phyloP scores from a whole-genome alignment of 2,329 filamentous ascomycete species.

The Stachybotrys chartarum region DNA sequence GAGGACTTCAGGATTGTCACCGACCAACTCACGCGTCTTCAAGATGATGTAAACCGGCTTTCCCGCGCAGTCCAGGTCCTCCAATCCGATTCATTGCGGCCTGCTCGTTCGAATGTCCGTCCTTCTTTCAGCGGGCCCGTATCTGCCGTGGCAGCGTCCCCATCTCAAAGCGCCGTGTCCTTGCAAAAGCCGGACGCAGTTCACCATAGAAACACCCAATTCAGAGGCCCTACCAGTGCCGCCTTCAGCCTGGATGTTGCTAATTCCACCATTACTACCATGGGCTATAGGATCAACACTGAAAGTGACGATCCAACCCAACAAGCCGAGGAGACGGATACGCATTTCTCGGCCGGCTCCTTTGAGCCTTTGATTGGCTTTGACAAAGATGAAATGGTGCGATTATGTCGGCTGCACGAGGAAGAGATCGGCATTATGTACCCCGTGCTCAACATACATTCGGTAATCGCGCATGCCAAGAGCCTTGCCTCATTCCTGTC shows the following conservation, averaged over 20 bases:
- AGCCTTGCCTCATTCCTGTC: constrained; percentile 68
- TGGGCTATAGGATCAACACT: constrained; percentile 69
- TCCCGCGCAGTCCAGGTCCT: constrained; percentile 65
- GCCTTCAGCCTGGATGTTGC: constrained; percentile 82
- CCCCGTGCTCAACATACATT: constrained; percentile 70
- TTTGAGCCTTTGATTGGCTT: constrained; percentile 76
- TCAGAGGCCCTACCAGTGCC: constrained; percentile 79
- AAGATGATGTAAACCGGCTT: constrained; percentile 77
- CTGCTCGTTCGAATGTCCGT: constrained; percentile 36
- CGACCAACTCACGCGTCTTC: constrained; percentile 63
- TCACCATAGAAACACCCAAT: constrained; percentile 54
- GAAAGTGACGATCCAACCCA: constrained; percentile 54
- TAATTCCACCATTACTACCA: constrained; percentile 77
- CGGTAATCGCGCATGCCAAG: constrained; percentile 62
- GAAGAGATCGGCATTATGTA: constrained; percentile 94
- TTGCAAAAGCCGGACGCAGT: constrained; percentile 34
- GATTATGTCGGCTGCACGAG: constrained; percentile 73
- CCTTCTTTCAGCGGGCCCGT: neutral
- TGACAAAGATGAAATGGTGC: constrained; percentile 69
- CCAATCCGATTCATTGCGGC: constrained; percentile 41
- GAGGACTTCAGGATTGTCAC: constrained; percentile 84
- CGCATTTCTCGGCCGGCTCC: constrained; percentile 26
- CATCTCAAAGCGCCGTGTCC: constrained; percentile 32
- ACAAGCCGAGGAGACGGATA: constrained; percentile 11
- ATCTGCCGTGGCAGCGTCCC: constrained; percentile 30